Percentiles rank a stretch among this genome's conserved stretches.
Evolutionary conservation across 139 green algal species (phyloP).

Genomic region (Pleodorina starrii): DNA sequence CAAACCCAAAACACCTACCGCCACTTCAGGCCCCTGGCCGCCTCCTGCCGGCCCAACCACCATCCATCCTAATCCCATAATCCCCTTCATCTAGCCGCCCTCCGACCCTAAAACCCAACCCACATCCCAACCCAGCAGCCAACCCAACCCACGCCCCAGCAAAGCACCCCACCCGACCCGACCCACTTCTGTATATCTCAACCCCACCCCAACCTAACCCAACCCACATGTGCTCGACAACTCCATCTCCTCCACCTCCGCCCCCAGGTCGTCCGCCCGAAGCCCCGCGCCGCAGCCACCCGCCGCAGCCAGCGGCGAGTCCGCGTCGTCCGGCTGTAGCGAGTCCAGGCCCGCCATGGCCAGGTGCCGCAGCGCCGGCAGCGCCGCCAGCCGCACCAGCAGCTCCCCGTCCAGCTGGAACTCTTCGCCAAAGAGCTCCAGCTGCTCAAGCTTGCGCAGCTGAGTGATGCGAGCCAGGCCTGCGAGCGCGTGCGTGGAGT

Average conservation of each 20-base stretch:
- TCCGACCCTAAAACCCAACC: too few species aligned
- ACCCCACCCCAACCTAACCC: too few species aligned
- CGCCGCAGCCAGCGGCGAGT: too few species aligned
- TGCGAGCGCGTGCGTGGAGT: too few species aligned
- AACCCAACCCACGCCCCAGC: not conserved
- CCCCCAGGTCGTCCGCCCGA: not conserved
- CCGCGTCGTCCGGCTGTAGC: slow-evolving; percentile 13
- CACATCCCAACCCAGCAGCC: too few species aligned
- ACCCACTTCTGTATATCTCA: too few species aligned
- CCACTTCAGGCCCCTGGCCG: too few species aligned
- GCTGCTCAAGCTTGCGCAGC: slow-evolving; percentile 33
- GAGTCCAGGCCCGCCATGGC: slow-evolving; percentile 49
- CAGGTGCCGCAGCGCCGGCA: slow-evolving; percentile 45
- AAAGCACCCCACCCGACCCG: too few species aligned
- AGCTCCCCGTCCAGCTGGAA: slow-evolving; percentile 40
- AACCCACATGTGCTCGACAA: slow-evolving; percentile 34
- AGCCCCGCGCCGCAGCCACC: not conserved
- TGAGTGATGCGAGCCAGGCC: slow-evolving; percentile 31
- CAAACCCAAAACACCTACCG: too few species aligned
- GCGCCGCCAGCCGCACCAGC: slow-evolving; percentile 22
- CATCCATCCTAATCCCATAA: too few species aligned
- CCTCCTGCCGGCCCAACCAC: too few species aligned
- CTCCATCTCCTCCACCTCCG: slow-evolving; percentile 48
- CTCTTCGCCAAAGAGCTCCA: slow-evolving; percentile 53
- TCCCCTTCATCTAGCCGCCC: too few species aligned